A percentile compares a stretch with the other conserved stretches of the same genome.
Conservation (phyloP, 2,329 filamentous ascomycete genomes). For the Verticillium zaregamsianum region DNA sequence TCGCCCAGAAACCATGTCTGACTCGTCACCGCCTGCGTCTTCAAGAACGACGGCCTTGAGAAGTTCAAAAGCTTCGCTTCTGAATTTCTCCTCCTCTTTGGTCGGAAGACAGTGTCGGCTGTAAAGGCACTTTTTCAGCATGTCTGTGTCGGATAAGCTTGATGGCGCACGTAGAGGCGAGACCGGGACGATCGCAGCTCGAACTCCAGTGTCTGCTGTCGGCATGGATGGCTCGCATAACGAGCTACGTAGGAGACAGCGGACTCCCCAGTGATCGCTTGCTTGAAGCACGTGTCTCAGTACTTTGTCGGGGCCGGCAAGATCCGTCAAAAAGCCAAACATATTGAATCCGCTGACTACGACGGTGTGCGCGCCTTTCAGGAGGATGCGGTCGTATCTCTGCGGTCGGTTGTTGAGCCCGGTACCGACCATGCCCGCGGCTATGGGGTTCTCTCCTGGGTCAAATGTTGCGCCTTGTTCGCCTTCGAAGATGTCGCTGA, state of each 20-base stretch:
- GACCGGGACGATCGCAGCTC: constrained; percentile 25
- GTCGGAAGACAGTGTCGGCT: constrained; percentile 40
- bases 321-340: constrained; percentile 44
- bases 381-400: constrained; percentile 60
- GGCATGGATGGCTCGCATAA: not conserved
- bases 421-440: constrained; percentile 42
- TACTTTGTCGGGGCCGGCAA: constrained; percentile 1
- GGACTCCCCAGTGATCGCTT: constrained; percentile 58
- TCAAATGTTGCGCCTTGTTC: constrained; percentile 65
- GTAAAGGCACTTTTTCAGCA: constrained; percentile 33
- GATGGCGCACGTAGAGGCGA: constrained; percentile 21
- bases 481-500: constrained; percentile 43
- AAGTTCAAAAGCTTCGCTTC: constrained; percentile 39
- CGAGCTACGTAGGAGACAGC: constrained; percentile 30
- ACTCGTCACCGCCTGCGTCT: constrained; percentile 10
- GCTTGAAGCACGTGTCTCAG: constrained; percentile 22
- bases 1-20: constrained; percentile 10
- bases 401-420: constrained; percentile 53
- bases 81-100: constrained; percentile 32
- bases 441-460: constrained; percentile 51
- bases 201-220: not conserved
- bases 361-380: constrained; percentile 37
- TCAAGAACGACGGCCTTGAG: constrained; percentile 39
- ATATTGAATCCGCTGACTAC: constrained; percentile 45
- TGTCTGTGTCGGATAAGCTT: constrained; percentile 24